Percentiles rank a stretch among this genome's conserved stretches.
Conservation (phyloP, 345 rosid genomes). For the Populus nigra region DNA sequence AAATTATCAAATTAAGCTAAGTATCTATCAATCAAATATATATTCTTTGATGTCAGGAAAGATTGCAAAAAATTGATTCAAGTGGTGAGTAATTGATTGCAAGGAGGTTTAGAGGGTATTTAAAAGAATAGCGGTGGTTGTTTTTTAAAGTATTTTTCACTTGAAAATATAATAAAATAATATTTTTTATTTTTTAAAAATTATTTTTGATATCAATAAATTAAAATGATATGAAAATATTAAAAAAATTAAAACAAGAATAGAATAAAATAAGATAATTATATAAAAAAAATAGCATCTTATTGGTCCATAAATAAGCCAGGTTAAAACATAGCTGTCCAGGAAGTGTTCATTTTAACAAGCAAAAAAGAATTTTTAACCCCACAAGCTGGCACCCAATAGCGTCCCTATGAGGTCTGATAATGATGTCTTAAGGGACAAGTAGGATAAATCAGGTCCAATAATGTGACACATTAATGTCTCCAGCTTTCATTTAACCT, state of each 20-base stretch:
- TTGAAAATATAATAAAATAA: fast-evolving
- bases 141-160: no score
- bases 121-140: fast-evolving
- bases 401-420: neutral
- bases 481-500: conserved; percentile 13
- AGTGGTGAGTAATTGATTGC: no score
- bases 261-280: no score
- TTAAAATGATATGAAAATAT: fast-evolving
- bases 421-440: conserved; percentile 2
- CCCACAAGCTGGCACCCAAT: conserved; percentile 1
- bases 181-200: no score
- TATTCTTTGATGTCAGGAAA: no score
- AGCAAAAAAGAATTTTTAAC: neutral
- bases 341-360: neutral
- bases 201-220: fast-evolving
- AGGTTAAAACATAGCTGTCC: neutral
- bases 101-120: no score
- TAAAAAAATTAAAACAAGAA: no score
- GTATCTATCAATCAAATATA: no score
- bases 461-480: conserved; percentile 4
- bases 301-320: neutral
- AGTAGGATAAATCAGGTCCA: conserved; percentile 11
- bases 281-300: no score
- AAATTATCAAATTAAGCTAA: no score
- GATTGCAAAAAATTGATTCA: no score